phyloP scores from a whole-genome alignment of 805 yeast genomes.

The Candida adriatica region DNA sequence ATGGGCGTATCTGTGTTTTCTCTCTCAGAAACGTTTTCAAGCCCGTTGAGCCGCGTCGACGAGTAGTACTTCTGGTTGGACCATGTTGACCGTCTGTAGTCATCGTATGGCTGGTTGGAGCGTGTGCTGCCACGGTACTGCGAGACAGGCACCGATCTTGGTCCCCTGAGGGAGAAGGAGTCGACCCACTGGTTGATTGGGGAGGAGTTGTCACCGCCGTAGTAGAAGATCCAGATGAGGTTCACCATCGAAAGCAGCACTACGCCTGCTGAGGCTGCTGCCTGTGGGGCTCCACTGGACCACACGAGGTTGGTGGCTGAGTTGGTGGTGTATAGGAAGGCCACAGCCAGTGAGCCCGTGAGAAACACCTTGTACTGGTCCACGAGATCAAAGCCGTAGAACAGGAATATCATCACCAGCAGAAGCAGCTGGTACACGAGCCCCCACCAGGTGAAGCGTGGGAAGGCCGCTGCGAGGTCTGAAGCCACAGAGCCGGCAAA shows the following conservation, averaged over 20 bases:
- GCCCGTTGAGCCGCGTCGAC: constrained; percentile 52
- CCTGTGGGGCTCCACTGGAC: constrained; percentile 51
- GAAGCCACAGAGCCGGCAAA: constrained; percentile 78
- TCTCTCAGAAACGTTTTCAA: constrained; percentile 40
- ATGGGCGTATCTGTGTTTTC: constrained; percentile 16
- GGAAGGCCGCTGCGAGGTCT: constrained; percentile 41
- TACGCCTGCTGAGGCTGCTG: constrained; percentile 91
- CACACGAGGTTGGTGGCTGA: constrained; percentile 77
- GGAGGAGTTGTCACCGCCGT: constrained; percentile 87
- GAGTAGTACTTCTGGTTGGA: constrained; percentile 32
- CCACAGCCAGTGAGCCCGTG: constrained; percentile 43
- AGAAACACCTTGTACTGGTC: constrained; percentile 57
- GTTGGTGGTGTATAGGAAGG: constrained; percentile 80
- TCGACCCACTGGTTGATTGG: constrained; percentile 81
- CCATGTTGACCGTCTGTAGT: constrained; percentile 13
- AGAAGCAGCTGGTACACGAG: constrained; percentile 69
- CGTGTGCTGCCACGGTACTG: constrained; percentile 7
- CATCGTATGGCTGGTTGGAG: constrained; percentile 6
- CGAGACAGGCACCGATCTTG: constrained; percentile 26
- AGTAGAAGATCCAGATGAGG: constrained; percentile 78
- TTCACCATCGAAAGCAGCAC: constrained; percentile 77
- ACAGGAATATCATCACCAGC: constrained; percentile 40
- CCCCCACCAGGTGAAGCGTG: constrained; percentile 96
- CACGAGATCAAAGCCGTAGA: constrained; percentile 55
- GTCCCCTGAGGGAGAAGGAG: constrained; percentile 60